Evolutionary conservation across 495 filamentous ascomycete genomes (phyloP), one percentile per base, ranked within the genome.

Genomic region (Letharia lupina): DNA sequence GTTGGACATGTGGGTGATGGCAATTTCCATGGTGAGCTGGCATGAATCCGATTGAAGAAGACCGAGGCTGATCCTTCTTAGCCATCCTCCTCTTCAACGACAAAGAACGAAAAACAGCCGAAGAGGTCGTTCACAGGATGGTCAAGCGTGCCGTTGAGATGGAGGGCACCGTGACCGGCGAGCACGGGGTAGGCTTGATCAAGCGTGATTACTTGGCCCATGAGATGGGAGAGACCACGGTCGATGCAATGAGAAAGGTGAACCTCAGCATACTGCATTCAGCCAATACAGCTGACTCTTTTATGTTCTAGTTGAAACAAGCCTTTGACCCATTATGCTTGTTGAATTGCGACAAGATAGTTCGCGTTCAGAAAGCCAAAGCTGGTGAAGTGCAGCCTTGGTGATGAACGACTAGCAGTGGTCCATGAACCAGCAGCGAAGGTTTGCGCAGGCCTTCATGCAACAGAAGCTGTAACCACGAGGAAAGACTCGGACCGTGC

Each of bases 1-100:
- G 88, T 93, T 15, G 90, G 89, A 10, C 89, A 93, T 73, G 90
- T 91, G 13, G 89, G 89, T 0, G 89, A 93, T 75, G 89, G 89
- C 12, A 94, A 94, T 72, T 93, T 94, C 67, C 90, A 94, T 69
- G 80, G 85, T 86, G 72, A 71, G 80, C 75, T 20, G 63, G 40
- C 10, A 33, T 11, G 20, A 45, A 39, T 20, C 48, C 33, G 4
- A 31, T 16, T 6, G 11, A 11, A 62, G 10, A 23, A 33, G 4
- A 37, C 31, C 11, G 13, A 61, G 61, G 62, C 74, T 73, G 40
- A 76, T 62, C 47, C 23, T 12, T 23, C 0, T 4, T 61, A 87
- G 82, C 87, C 5, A 91, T 93, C 61, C 68, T 93, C 39, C 72
- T 93, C 35, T 92, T 90, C 71, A 89, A 86, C 66, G 82, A 88